Evolutionary conservation across 108 stramenopile genomes (phyloP).

Genomic region (Hondaea fermentalgiana): DNA sequence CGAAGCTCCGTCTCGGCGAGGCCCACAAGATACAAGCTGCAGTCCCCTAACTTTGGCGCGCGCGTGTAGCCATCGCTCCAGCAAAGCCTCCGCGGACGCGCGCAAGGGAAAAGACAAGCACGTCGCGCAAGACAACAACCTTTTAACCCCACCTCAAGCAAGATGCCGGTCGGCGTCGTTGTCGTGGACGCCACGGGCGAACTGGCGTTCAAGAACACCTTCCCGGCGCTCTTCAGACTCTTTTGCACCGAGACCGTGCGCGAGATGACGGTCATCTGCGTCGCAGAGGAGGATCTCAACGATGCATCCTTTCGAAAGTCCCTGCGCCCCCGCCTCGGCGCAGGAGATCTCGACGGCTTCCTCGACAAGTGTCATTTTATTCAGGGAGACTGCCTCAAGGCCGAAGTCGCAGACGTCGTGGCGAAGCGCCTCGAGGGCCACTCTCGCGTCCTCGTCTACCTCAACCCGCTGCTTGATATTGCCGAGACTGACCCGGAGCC

Average conservation of each 20-base stretch:
- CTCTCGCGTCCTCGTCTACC: constrained; percentile 65
- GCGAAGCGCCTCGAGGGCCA: not conserved
- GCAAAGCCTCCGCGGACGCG: no score
- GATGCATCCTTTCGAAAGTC: not conserved
- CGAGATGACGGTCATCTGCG: constrained; percentile 59
- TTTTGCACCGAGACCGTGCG: constrained; percentile 59
- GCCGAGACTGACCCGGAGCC: constrained; percentile 71
- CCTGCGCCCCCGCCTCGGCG: not conserved
- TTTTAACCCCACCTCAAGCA: not conserved
- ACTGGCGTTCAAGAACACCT: constrained; percentile 90
- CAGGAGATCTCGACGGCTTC: not conserved
- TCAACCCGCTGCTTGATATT: constrained; percentile 89
- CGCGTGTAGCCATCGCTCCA: no score
- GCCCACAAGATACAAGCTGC: no score
- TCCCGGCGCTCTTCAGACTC: constrained; percentile 80
- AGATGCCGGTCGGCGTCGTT: constrained; percentile 26
- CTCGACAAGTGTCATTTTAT: constrained; percentile 55
- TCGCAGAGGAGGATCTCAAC: constrained; percentile 51
- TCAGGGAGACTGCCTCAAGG: constrained; percentile 47
- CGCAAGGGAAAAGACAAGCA: no score
- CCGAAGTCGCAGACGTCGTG: not conserved
- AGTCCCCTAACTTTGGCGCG: no score
- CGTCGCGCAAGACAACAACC: no score
- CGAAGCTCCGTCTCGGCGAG: no score
- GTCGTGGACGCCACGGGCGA: constrained; percentile 82